phyloP scores from a whole-genome alignment of 331 rosid genomes.

The Saraca asoca region DNA sequence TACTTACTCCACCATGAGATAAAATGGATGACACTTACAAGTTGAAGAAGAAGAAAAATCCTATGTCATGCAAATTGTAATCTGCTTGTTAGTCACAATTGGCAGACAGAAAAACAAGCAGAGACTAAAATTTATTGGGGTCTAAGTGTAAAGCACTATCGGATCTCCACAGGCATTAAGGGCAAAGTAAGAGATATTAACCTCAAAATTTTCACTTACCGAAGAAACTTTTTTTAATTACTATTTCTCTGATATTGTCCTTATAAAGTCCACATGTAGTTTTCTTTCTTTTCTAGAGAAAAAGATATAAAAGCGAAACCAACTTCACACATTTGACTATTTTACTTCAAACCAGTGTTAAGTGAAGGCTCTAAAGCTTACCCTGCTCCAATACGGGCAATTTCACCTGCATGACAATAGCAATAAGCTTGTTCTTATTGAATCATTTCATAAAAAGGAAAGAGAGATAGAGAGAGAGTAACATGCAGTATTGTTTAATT shows the following conservation, averaged over 20 bases:
- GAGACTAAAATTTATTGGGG: background rate
- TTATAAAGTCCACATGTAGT: background rate
- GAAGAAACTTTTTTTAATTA: too few species aligned
- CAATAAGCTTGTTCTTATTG: constrained; percentile 16
- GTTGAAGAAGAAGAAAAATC: background rate
- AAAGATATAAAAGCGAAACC: background rate
- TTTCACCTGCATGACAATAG: constrained; percentile 64
- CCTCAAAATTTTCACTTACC: background rate
- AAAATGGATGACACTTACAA: background rate
- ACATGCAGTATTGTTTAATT: background rate
- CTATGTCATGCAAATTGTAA: constrained; percentile 18
- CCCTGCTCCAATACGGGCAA: constrained; percentile 95
- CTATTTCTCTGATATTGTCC: background rate
- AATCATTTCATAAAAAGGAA: constrained; percentile 1
- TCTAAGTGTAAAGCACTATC: background rate
- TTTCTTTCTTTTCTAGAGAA: background rate
- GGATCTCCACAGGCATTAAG: background rate
- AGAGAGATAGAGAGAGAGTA: background rate
- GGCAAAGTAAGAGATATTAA: background rate
- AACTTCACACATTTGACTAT: background rate
- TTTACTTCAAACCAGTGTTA: constrained; percentile 5
- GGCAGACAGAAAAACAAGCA: background rate
- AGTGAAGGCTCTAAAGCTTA: constrained; percentile 37
- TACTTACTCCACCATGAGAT: constrained; percentile 63
- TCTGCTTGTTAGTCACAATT: constrained; percentile 1